A percentile compares a stretch with the other conserved stretches of the same genome.
Conservation (phyloP, 2,329 filamentous ascomycete genomes). For the Pyrenophora graminea region DNA sequence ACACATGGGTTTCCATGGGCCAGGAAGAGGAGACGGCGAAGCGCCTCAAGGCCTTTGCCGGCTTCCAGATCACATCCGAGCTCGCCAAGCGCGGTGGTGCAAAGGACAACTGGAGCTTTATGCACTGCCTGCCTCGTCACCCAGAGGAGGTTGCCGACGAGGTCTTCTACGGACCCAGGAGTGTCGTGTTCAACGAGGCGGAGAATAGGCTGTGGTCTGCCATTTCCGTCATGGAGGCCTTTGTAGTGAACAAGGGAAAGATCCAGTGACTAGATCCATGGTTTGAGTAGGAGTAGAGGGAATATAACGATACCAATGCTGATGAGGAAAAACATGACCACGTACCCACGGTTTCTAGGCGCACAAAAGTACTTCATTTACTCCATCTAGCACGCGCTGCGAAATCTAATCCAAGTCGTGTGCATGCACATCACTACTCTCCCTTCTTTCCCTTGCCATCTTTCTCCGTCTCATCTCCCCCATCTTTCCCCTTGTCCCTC, state of each 20-base stretch:
- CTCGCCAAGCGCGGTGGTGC: slow-evolving; percentile 83
- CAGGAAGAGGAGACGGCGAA: slow-evolving; percentile 84
- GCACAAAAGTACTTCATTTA: not conserved
- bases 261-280: slow-evolving; percentile 55
- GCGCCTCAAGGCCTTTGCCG: slow-evolving; percentile 78
- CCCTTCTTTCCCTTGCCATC: not conserved
- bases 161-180: slow-evolving; percentile 86
- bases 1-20: slow-evolving; percentile 99
- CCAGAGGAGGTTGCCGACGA: slow-evolving; percentile 91
- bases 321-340: not conserved
- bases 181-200: slow-evolving; percentile 89
- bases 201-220: slow-evolving; percentile 95
- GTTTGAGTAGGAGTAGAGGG: slow-evolving; percentile 20
- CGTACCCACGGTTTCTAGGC: not conserved
- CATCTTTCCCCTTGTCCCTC: slow-evolving; percentile 40
- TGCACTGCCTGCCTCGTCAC: slow-evolving; percentile 96
- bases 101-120: slow-evolving; percentile 91
- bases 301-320: not conserved
- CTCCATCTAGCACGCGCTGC: too few species aligned
- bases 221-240: slow-evolving; percentile 80
- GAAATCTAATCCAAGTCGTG: too few species aligned
- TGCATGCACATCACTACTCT: not conserved
- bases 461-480: not conserved
- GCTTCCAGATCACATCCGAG: slow-evolving; percentile 89
- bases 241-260: slow-evolving; percentile 91